These are phyloP conservation scores for Bipolaris bicolor DNA, from an alignment of 2,329 filamentous ascomycete species.

Conservation along the genomic window DNA sequence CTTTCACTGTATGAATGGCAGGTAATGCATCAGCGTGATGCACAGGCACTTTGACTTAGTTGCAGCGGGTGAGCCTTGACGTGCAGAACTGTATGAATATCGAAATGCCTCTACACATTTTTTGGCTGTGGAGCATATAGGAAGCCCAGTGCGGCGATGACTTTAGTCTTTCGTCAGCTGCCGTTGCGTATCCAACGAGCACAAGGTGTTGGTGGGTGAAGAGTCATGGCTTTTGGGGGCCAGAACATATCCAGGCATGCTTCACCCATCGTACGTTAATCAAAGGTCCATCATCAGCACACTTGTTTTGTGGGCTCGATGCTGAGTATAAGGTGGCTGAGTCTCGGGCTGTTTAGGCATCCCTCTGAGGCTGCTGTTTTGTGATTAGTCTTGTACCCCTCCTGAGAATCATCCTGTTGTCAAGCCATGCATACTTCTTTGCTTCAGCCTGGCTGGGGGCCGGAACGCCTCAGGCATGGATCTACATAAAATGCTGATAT, in stretches of 20 bases:
- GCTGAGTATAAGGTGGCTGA: neutral
- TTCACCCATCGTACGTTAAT: neutral
- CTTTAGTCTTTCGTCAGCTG: slow-evolving; percentile 4
- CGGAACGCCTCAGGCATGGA: neutral
- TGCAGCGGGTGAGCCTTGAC: slow-evolving; percentile 59
- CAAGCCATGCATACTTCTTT: neutral
- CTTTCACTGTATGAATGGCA: too few relatives aligned
- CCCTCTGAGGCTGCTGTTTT: neutral
- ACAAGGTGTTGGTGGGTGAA: neutral
- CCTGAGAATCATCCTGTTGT: neutral
- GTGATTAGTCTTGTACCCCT: neutral
- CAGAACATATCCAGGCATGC: neutral
- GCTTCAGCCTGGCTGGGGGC: neutral
- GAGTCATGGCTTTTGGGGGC: neutral
- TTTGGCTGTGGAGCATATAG: slow-evolving; percentile 81
- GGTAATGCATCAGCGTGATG: neutral
- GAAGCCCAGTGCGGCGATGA: slow-evolving; percentile 3
- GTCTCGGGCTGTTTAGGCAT: neutral
- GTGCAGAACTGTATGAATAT: slow-evolving; percentile 86
- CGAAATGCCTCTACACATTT: slow-evolving; percentile 83
- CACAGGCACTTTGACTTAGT: neutral
- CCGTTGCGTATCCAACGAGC: neutral
- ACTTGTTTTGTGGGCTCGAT: neutral
- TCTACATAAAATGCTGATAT: neutral
- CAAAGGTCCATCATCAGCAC: neutral